Evolutionary conservation across 345 rosid species (phyloP).

Genomic region (Mangifera indica): DNA sequence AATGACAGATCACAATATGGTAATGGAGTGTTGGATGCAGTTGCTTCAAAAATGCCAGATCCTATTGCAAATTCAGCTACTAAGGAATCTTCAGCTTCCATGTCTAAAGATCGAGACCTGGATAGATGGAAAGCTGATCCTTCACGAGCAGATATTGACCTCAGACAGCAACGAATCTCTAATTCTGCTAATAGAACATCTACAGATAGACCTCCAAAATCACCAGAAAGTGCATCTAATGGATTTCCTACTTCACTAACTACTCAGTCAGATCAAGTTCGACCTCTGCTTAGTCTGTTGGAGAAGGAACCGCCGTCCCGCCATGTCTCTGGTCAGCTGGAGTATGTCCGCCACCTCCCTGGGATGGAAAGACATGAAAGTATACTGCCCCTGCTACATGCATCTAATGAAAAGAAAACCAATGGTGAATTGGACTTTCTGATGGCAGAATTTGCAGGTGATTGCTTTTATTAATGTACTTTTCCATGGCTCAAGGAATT

Average conservation of each 20-base stretch:
- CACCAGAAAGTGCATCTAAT: slow-evolving; percentile 59
- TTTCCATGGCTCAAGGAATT: slow-evolving; percentile 3
- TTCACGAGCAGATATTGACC: slow-evolving; percentile 54
- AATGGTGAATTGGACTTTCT: slow-evolving; percentile 90
- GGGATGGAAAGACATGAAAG: slow-evolving; percentile 94
- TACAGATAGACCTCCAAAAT: slow-evolving; percentile 69
- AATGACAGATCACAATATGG: slow-evolving; percentile 63
- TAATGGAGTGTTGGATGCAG: slow-evolving; percentile 53
- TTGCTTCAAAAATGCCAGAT: slow-evolving; percentile 39
- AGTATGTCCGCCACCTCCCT: slow-evolving; percentile 71
- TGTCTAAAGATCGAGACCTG: slow-evolving; percentile 41
- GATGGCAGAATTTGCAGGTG: slow-evolving; percentile 98
- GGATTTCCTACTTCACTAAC: slow-evolving; percentile 45
- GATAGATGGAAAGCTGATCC: slow-evolving; percentile 49
- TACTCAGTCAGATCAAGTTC: slow-evolving; percentile 77
- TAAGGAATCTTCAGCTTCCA: slow-evolving; percentile 30
- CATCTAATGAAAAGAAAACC: slow-evolving; percentile 78
- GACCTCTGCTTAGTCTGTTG: slow-evolving; percentile 95
- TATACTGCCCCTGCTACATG: slow-evolving; percentile 80
- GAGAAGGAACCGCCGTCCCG: slow-evolving; percentile 96
- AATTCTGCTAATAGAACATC: slow-evolving; percentile 59
- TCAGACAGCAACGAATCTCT: slow-evolving; percentile 47
- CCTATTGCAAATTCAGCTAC: slow-evolving; percentile 38
- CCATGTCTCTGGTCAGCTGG: slow-evolving; percentile 86
- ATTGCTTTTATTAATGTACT: slow-evolving; percentile 10